Base-by-base conservation (phyloP, 441 rosid species). In the Populus hybrid region DNA sequence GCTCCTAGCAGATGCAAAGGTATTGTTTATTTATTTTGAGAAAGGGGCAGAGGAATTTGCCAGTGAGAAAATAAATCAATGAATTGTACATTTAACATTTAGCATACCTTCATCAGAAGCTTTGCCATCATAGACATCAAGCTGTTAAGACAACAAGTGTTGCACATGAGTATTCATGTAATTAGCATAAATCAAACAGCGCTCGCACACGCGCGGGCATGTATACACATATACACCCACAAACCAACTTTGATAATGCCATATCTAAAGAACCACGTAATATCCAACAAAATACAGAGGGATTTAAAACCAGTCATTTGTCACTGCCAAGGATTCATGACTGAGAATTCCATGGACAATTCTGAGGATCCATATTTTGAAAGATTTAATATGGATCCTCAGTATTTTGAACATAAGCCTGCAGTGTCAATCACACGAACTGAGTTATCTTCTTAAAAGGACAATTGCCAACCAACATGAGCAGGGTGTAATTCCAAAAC, bases 71-170 rank as follows among this genome's bases (percentile, higher is more conserved):
- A 36, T 36, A 36, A 12, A 77, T 23, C 6, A 23, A 75, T 24
- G 4, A 36, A 21, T 21, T 32, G 35, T 35, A 10, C 5, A 38
- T 73, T 16, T 24, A 53, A 75, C 36, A 23, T 63, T 21, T 70
- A 69, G 32, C 83, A 42, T 81, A 93, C 94, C 98, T 94, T 90
- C 98, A 74, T 84, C 86, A 71, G 89, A 77, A 71, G 90, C 94
- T 84, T 93, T 90, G 35, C 98, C 99, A 50, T 95, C 98, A 40
- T 92, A 84, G 40, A 89, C 50, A 78, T 95, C 98, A 67, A 95
- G 90, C 99, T 95, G 96, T 79, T 46, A 67, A 79, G 36, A 82
- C 40, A 74, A 78, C 64, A 75, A 77, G 78, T 18, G 35, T 77
- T 65, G 74, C 75, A 23, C 20, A 73, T 34, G 69, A 8, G 61